Evolutionary conservation across 2,329 filamentous ascomycete genomes (phyloP), one percentile per base, ranked within the genome.

Genomic region (Grosmannia huntii): DNA sequence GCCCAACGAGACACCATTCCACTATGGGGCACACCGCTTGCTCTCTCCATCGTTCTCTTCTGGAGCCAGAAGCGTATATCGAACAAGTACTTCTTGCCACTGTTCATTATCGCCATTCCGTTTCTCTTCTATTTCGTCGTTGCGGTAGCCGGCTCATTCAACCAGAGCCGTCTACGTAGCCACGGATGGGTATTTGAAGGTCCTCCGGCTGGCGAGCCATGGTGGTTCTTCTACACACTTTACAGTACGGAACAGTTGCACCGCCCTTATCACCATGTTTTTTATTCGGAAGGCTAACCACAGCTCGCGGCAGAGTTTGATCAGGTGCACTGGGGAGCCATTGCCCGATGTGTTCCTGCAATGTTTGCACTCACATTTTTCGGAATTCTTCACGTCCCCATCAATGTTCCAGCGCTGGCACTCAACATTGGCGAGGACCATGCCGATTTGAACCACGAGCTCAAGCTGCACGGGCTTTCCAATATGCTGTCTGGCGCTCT

Each of bases 331-430:
- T 96, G 89, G 87, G 78, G 80, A 51, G 94, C 92, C 3, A 80
- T 99, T 54, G 73, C 78, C n/a, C 85, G 90, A 66, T 91, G 87
- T 1, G 79, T 96, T 33, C 94, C 94, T 0, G 91, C 94, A 33
- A 97, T 99, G 89, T 84, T 99, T 66, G 94, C 94, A 0, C 75
- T 99, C 61, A 97, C 94, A 0, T 99, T 99, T 75, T 99, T 99
- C 66, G 94, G 94, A 56, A 86, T 99, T 58, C 80, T 99, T 3
- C 94, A 99, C 68, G 94, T 99, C 3, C 94, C 94, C 0, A 99
- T 99, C 72, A 99, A 99, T 66, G 91, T 99, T 5, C 94, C 94
- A 2, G 94, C 94, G 2, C 75, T 99, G 60, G 94, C 90, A 0
- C 86, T 96, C 54, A 90, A 90, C 36, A 89, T 88, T 5, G 90